Conservation (phyloP, 2,329 filamentous ascomycete species). For the Aspergillus aculeatinus region DNA sequence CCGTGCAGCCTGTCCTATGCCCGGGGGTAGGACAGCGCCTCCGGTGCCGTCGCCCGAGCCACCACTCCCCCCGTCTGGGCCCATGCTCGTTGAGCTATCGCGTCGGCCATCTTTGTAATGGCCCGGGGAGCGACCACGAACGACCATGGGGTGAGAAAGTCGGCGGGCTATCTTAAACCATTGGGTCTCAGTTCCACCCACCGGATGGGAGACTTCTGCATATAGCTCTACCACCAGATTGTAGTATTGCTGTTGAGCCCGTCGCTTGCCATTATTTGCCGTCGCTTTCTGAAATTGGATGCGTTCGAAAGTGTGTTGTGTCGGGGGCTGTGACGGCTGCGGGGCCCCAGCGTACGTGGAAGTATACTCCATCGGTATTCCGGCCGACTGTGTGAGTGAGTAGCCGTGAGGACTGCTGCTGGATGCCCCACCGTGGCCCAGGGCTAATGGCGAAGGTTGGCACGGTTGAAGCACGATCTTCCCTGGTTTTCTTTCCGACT, state of each 20-base stretch:
- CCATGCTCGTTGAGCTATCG: slow-evolving; percentile 68
- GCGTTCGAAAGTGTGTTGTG: slow-evolving; percentile 72
- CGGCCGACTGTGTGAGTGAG: slow-evolving; percentile 23
- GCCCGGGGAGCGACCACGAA: slow-evolving; percentile 78
- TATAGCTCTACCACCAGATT: slow-evolving; percentile 84
- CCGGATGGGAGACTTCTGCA: slow-evolving; percentile 59
- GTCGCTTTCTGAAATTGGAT: slow-evolving; percentile 95
- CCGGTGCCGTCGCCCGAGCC: slow-evolving; percentile 33
- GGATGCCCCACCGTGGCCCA: slow-evolving; percentile 26
- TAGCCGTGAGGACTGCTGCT: slow-evolving; percentile 28
- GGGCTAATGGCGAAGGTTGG: slow-evolving; percentile 51
- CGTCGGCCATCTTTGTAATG: slow-evolving; percentile 73
- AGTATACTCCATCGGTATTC: slow-evolving; percentile 36
- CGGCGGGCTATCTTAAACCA: slow-evolving; percentile 71
- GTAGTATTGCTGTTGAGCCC: slow-evolving; percentile 89
- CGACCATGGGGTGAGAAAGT: slow-evolving; percentile 78
- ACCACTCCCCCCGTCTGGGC: slow-evolving; percentile 63
- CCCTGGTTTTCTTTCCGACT: slow-evolving; percentile 72
- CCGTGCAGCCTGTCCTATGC: slow-evolving; percentile 30
- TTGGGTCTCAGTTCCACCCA: slow-evolving; percentile 47
- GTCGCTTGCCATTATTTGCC: slow-evolving; percentile 87
- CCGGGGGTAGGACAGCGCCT: slow-evolving; percentile 29
- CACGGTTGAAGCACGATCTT: slow-evolving; percentile 67
- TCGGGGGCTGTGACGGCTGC: slow-evolving; percentile 39
- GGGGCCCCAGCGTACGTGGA: slow-evolving; percentile 30